Base-by-base conservation (phyloP, 495 filamentous ascomycete species). In the Penicillium fimorum region DNA sequence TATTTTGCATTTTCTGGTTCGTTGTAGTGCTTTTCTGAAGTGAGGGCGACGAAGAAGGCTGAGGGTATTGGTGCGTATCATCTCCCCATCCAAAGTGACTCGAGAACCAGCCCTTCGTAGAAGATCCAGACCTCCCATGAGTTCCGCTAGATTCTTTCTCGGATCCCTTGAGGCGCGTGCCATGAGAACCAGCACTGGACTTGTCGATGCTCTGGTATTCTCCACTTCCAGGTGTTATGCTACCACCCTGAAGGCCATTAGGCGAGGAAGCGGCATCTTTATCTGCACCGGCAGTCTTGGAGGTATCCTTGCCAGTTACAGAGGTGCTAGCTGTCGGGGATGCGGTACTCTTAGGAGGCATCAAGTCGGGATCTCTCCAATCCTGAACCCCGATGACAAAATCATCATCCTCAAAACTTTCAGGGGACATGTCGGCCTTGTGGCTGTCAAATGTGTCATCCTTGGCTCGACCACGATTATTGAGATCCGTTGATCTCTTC, bases 321-420 rank as follows among this genome's bases (percentile, higher is more conserved):
- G 55, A 54, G 49, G 46, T 68, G 60, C 62, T 73, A 15, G 66
- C 57, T 18, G 55, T 70, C 56, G 53, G 52, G 33, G 69, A 57
- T 8, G 62, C 57, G 20, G 69, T 73, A 48, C 57, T 65, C 43
- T 72, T 74, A 10, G 71, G 57, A 30, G 69, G 66, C 45, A 91
- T 79, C 17, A 95, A 75, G 64, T 95, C 90, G 4, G 90, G 88
- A 64, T 96, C 91, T 53, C 91, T 84, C 91, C 91, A 96, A 61
- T 96, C 91, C 58, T 96, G 91, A 12, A 95, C 86, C 3, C 91
- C 91, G 66, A 95, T 96, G n/a, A 90, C 83, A 69, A 95, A 96
- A 50, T 82, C 85, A 71, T 92, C 90, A 8, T 73, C 78, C 41
- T 78, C 68, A 30, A 60, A 67, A 38, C 53, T 50, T 30, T 64